Conservation (phyloP, 2,329 filamentous ascomycete species). For the Exophiala viscosa region DNA sequence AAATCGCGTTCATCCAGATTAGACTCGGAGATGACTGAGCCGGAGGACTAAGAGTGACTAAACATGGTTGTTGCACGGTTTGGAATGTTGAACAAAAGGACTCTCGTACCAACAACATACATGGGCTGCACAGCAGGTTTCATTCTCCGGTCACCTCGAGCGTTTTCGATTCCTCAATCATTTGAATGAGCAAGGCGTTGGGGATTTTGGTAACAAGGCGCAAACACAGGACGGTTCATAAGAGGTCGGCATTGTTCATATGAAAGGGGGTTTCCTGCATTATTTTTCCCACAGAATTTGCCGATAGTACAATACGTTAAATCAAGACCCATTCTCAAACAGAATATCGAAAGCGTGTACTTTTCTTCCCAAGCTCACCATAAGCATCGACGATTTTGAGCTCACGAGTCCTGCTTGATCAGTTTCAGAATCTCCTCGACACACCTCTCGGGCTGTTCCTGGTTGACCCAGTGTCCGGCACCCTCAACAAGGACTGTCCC, state of each 20-base stretch:
- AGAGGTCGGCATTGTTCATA: no score
- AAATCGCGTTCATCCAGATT: constrained; percentile 21
- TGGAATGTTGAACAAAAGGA: background rate
- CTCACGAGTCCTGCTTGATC: constrained; percentile 13
- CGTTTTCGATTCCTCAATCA: no score
- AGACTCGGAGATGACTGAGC: constrained; percentile 28
- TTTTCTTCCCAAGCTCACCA: no score
- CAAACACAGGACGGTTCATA: no score
- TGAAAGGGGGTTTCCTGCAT: constrained; percentile 3
- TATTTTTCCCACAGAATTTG: constrained; percentile 8
- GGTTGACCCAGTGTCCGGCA: constrained; percentile 68
- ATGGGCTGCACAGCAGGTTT: no score
- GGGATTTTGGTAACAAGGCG: no score
- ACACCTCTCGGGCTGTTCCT: constrained; percentile 59
- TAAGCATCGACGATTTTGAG: constrained; percentile 1
- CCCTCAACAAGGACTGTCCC: constrained; percentile 50
- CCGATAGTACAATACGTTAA: background rate
- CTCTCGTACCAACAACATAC: background rate
- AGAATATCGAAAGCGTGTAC: no score
- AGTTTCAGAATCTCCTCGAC: constrained; percentile 48
- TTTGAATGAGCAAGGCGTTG: no score
- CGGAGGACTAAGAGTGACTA: constrained; percentile 8
- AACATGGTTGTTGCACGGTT: background rate
- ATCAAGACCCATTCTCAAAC: background rate
- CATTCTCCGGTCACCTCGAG: no score